These are phyloP conservation scores for Cylindrotheca closterium DNA, from an alignment of 108 stramenopile species.

Conservation along the genomic window DNA sequence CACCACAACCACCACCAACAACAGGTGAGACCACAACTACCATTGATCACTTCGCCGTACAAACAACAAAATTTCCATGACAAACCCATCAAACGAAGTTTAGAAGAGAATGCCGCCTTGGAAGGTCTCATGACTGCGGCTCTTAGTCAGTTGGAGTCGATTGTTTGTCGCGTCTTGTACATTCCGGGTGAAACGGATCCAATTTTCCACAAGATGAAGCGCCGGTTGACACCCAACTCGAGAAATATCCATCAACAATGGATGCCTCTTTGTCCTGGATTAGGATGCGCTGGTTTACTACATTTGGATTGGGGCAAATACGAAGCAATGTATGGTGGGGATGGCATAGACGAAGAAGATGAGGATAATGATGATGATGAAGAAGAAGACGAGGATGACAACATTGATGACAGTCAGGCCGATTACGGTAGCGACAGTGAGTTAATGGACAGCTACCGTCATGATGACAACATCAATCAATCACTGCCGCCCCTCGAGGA, in stretches of 20 bases:
- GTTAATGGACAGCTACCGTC: no score
- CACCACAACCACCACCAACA: constrained; percentile 3
- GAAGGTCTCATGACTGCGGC: constrained; percentile 55
- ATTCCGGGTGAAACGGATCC: constrained; percentile 39
- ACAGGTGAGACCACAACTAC: neutral
- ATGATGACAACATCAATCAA: constrained; percentile 7
- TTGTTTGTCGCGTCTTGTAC: constrained; percentile 58
- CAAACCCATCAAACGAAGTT: constrained; percentile 20
- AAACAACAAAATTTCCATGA: constrained; percentile 1
- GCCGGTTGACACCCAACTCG: constrained; percentile 56
- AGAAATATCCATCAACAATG: constrained; percentile 53
- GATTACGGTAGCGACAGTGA: no score
- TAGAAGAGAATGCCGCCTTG: constrained; percentile 45
- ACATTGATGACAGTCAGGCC: no score
- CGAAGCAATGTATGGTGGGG: neutral
- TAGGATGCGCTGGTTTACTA: constrained; percentile 45
- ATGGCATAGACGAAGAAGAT: constrained; percentile 17
- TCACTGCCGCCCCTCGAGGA: neutral
- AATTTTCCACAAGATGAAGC: constrained; percentile 12
- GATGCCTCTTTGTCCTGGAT: constrained; percentile 50
- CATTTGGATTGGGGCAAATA: constrained; percentile 24
- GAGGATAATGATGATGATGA: constrained; percentile 17
- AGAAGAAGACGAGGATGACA: constrained; percentile 9
- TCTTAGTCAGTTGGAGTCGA: constrained; percentile 59
- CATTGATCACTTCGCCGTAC: neutral